Percentiles rank a stretch among this genome's conserved stretches.
Conservation (phyloP, 2,329 filamentous ascomycete species). For the Alternaria dauci region DNA sequence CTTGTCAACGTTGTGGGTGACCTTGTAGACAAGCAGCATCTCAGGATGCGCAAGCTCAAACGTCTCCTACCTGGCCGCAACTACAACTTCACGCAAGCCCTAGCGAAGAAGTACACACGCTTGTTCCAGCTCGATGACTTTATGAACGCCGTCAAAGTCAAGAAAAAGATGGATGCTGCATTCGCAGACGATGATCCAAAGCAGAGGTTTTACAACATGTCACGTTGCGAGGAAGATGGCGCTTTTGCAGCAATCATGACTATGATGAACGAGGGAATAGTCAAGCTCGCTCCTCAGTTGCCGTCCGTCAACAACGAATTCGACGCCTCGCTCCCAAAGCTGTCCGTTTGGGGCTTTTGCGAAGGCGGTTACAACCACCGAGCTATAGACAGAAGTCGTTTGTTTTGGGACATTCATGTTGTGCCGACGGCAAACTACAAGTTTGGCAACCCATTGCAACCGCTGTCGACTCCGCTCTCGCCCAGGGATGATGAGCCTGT, state of each 20-base stretch:
- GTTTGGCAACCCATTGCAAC: conserved; percentile 62
- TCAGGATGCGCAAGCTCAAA: conserved; percentile 69
- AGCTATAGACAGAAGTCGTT: conserved; percentile 70
- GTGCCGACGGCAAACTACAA: conserved; percentile 67
- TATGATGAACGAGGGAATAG: conserved; percentile 66
- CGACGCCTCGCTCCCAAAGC: conserved; percentile 50
- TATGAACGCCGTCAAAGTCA: conserved; percentile 67
- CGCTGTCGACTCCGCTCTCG: conserved; percentile 46
- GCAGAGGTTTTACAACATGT: conserved; percentile 55
- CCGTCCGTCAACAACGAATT: conserved; percentile 63
- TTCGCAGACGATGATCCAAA: conserved; percentile 52
- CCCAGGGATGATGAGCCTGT: conserved; percentile 6
- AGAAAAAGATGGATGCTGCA: conserved; percentile 64
- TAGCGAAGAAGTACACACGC: conserved; percentile 66
- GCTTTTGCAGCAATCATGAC: conserved; percentile 73
- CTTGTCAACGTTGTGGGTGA: conserved; percentile 62
- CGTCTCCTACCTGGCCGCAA: conserved; percentile 65
- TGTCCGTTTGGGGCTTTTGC: conserved; percentile 72
- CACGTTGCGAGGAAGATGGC: conserved; percentile 68
- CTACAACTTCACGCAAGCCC: conserved; percentile 69
- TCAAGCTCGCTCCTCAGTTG: conserved; percentile 63
- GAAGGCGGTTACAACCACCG: conserved; percentile 76
- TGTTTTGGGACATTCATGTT: conserved; percentile 70
- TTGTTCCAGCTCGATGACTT: conserved; percentile 52
- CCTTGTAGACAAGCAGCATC: conserved; percentile 61